A percentile compares a stretch with the other conserved stretches of the same genome.
Conservation (phyloP, 345 rosid species). For the Salix caprea region DNA sequence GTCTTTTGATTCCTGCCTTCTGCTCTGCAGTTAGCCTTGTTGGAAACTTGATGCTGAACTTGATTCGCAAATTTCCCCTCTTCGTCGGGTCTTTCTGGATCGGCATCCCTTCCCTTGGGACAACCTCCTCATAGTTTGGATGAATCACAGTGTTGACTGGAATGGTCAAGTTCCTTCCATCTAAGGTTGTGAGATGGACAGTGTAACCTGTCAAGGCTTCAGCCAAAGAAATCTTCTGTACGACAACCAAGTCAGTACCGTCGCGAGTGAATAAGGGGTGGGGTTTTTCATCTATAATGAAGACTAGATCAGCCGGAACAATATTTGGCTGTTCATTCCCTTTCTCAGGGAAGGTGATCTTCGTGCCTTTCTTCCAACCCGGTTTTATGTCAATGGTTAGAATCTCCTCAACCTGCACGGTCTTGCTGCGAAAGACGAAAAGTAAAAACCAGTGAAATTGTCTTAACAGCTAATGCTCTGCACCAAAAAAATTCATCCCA, state of each 20-base stretch:
- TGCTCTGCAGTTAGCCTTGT: constrained; percentile 19
- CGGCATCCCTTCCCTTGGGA: constrained; percentile 27
- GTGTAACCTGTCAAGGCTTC: constrained; percentile 25
- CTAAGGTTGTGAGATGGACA: constrained; percentile 19
- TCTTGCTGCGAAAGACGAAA: constrained; percentile 7
- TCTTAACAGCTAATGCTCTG: background rate
- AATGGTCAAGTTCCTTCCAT: constrained; percentile 19
- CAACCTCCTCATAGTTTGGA: constrained; percentile 19
- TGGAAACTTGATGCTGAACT: constrained; percentile 23
- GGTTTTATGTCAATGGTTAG: constrained; percentile 23
- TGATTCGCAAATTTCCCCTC: constrained; percentile 18
- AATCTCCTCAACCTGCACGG: constrained; percentile 18
- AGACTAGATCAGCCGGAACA: constrained; percentile 18
- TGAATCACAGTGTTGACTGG: constrained; percentile 9
- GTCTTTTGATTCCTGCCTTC: constrained; percentile 17
- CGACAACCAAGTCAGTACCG: constrained; percentile 16
- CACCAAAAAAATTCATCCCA: background rate
- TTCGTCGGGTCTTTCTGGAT: constrained; percentile 2
- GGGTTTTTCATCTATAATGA: constrained; percentile 22
- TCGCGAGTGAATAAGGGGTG: constrained; percentile 19
- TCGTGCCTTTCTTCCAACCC: constrained; percentile 30
- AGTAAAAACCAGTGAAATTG: background rate
- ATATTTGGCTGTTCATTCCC: constrained; percentile 17
- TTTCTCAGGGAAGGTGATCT: constrained; percentile 24
- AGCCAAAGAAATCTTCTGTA: constrained; percentile 19